Evolutionary conservation across 176 grass and related monocot genomes (phyloP), one percentile per base, ranked within the genome.

Genomic region (Otatea glauca): DNA sequence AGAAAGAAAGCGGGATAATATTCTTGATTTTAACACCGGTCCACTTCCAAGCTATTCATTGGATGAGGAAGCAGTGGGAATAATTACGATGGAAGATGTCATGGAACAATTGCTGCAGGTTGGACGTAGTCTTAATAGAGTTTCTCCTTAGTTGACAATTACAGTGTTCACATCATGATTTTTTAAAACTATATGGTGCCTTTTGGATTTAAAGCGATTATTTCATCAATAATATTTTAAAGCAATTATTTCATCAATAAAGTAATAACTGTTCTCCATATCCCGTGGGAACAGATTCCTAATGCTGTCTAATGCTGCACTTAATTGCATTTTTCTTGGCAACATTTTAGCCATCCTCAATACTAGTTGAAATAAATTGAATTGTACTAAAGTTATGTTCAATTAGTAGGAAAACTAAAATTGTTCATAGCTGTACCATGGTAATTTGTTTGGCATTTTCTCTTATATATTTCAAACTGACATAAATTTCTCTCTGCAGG

Each of bases 1-100:
- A 4, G 94, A 91, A 69, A 87, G 78, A 14, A 88, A 87, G 68
- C 68, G 88, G n/a, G 77, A 87, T 55, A 99, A 99, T 69, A 96
- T 99, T 83, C 91, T 99, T 93, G 93, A 99, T 93, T 92, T 99
- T 83, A 99, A 89, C 91, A 81, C 81, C 0, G 90, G 94, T 13
- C 86, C 91, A 65, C 80, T 99, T 70, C 89, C 93, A 62, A 86
- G 84, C 60, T 99, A 96, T 88, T 91, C 93, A 55, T 77, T 88
- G 81, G 95, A 94, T 79, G 93, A 99, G 85, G 96, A 92, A 90
- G 91, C 91, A 49, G 89, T 99, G 10, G 96, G 96, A 70, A 99
- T 99, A 90, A 99, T 96, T 72, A 99, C 93, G 9, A 99, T 99
- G 96, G 93, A 99, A 87, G 93, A 99, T 94, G 96, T 94, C 67